Base-by-base conservation (phyloP, 208 protist species). In the Strigomonas galati region DNA sequence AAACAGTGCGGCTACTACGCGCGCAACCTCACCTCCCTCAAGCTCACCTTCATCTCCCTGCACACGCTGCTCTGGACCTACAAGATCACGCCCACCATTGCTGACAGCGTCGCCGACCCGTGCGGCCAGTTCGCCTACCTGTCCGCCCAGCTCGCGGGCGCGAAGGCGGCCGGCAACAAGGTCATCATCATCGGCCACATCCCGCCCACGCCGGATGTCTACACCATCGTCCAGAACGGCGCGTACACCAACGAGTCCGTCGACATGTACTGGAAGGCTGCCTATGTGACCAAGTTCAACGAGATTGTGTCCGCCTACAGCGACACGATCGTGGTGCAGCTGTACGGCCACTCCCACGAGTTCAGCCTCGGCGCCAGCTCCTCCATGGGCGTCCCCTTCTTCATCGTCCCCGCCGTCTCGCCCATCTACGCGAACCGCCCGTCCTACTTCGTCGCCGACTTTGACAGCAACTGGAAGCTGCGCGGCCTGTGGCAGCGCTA, bases 181-280 rank as follows among this genome's bases (percentile, higher is more conserved):
- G 87, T 82, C 4, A 81, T 95, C 49, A 80, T 95, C 31, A n/a
- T 93, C 14, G 80, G 82, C 17, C 89, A 95, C 65, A 83, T 93
- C 35, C 89, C 89, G 5, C 85, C 89, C 0, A 74, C 71, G 17
- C 31, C 82, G 2, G 59, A 89, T 44, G 58, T 85, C 23, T 89
- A 80, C 74, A 30, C 37, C 43, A 71, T 91, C 2, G 44, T 82
- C 28, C n/a, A 27, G 2, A 48, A 44, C 15, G 75, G 74, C n/a
- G 24, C 17, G n/a, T 89, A 87, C 44, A 62, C 37, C 2, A 70
- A 52, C 1, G 69, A 58, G 27, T 19, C 60, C 37, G 27, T 67
- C 1, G 78, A 87, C 54, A 77, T 87, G 77, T 89, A 81, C 69
- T 95, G 86, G 85, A 86, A 89, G 61, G 59, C 79, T 17, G 26